Evolutionary conservation across 192 early-diverging fungal genomes (phyloP).

Genomic region (Phycomyces nitens): DNA sequence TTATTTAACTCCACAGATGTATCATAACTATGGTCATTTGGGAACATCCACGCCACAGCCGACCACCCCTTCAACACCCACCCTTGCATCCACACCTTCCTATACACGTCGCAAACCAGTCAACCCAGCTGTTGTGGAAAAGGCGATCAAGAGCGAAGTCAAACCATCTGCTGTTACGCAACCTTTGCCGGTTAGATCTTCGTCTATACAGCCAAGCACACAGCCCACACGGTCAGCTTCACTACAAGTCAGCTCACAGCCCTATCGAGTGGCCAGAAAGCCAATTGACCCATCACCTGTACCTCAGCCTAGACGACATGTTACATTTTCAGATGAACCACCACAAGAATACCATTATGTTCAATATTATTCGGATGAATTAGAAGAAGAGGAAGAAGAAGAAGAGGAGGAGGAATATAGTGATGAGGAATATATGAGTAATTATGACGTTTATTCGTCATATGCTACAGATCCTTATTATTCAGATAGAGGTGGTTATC

Average conservation of each 20-base stretch:
- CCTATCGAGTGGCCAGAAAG: neutral
- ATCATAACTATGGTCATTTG: neutral
- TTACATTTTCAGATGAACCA: neutral
- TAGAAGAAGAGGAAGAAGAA: neutral
- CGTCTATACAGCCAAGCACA: no score
- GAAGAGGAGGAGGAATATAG: neutral
- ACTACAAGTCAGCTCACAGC: no score
- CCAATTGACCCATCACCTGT: neutral
- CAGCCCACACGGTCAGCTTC: no score
- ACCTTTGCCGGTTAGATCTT: no score
- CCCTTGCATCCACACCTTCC: slow-evolving; percentile 10
- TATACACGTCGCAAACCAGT: slow-evolving; percentile 1
- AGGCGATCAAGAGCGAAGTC: neutral
- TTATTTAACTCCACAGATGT: neutral
- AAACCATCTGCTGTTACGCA: neutral
- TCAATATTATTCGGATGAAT: neutral
- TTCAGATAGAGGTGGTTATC: neutral
- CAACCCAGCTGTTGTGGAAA: neutral
- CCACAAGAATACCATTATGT: neutral
- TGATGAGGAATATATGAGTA: neutral
- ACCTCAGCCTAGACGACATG: neutral
- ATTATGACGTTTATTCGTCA: neutral
- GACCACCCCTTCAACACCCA: neutral
- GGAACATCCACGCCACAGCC: neutral
- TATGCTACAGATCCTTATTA: neutral